phyloP scores from a whole-genome alignment of 2,329 filamentous ascomycete genomes.

The Stagonosporopsis vannaccii region DNA sequence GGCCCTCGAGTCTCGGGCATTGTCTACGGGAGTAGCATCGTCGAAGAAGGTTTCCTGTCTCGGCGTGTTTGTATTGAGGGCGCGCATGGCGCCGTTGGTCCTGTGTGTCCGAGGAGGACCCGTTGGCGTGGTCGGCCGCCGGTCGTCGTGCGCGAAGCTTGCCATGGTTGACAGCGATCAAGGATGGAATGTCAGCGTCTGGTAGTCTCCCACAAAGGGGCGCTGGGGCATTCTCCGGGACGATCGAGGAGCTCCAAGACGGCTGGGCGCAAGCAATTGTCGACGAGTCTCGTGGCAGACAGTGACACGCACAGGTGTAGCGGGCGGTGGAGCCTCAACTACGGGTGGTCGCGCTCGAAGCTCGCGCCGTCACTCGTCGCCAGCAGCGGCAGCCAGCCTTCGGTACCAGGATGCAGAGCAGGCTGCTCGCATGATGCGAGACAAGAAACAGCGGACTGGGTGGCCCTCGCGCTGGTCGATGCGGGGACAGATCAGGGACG shows the following conservation, averaged over 20 bases:
- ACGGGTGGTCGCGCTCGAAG: conserved; percentile 3
- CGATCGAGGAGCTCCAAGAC: conserved; percentile 17
- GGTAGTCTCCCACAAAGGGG: conserved; percentile 23
- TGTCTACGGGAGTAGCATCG: conserved; percentile 47
- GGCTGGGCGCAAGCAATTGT: conserved; percentile 21
- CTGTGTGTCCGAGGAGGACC: conserved; percentile 34
- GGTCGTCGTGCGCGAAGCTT: conserved; percentile 30
- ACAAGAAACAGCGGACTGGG: conserved; percentile 27
- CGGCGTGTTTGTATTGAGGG: conserved; percentile 41
- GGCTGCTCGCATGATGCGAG: conserved; percentile 29
- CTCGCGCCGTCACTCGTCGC: conserved; percentile 15
- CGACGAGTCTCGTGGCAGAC: conserved; percentile 17
- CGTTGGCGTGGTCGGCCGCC: conserved; percentile 42
- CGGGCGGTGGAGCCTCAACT: conserved; percentile 6
- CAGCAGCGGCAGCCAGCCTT: conserved; percentile 13
- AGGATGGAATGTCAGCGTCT: conserved; percentile 27
- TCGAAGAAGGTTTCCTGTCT: conserved; percentile 47
- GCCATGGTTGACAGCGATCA: conserved; percentile 30
- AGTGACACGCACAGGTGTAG: conserved; percentile 17
- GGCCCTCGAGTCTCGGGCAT: conserved; percentile 19
- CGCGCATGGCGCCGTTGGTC: conserved; percentile 32
- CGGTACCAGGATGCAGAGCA: conserved; percentile 18
- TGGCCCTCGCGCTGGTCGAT: conserved; percentile 22
- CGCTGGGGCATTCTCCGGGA: conserved; percentile 41
- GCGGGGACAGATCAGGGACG: conserved; percentile 20